Evolutionary conservation across 306 rosid species (phyloP).

Genomic region (Lathyrus oleraceus): DNA sequence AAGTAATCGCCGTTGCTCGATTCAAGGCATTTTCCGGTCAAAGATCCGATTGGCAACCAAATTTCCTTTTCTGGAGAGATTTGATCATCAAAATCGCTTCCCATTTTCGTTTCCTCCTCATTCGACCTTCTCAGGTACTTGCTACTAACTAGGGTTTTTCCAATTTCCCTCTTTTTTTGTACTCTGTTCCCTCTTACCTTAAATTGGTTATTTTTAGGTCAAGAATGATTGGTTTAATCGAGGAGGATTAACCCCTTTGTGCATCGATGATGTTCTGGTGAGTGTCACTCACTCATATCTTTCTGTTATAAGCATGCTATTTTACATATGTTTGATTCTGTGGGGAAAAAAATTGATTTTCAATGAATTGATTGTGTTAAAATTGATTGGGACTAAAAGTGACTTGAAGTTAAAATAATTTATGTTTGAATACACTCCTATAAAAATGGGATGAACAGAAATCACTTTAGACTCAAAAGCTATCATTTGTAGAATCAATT

Average conservation of each 20-base stretch:
- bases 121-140: constrained; percentile 57
- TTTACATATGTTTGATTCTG: too few relatives aligned
- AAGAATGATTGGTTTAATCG: constrained; percentile 73
- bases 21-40: constrained; percentile 95
- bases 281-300: constrained; percentile 9
- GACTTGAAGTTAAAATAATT: too few relatives aligned
- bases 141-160: constrained; percentile 2
- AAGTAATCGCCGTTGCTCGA: constrained; percentile 54
- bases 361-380: too few relatives aligned
- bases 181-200: not conserved
- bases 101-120: constrained; percentile 50
- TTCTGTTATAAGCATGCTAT: not conserved
- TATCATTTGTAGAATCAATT: too few relatives aligned
- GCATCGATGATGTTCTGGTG: constrained; percentile 79
- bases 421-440: too few relatives aligned
- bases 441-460: too few relatives aligned
- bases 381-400: too few relatives aligned
- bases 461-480: too few relatives aligned
- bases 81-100: constrained; percentile 61
- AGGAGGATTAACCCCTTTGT: constrained; percentile 80
- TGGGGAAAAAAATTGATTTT: too few relatives aligned
- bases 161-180: not conserved
- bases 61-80: constrained; percentile 69
- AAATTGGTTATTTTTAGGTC: constrained; percentile 34
- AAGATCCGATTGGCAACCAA: constrained; percentile 72